Percentiles rank a stretch among this genome's conserved stretches.
Conservation (phyloP, 176 grass and related monocot genomes). For the Lolium perenne region DNA sequence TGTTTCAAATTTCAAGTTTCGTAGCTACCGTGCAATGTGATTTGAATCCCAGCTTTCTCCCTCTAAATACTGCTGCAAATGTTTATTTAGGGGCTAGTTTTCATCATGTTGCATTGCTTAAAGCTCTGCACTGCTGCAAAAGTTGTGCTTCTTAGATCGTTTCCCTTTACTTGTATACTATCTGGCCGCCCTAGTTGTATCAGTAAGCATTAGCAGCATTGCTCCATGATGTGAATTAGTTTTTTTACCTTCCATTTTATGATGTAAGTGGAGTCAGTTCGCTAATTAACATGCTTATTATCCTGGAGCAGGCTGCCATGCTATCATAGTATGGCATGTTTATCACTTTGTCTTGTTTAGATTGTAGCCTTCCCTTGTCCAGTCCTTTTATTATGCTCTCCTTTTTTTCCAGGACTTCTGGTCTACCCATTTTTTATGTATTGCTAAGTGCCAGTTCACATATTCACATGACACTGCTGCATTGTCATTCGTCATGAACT, state of each 20-base stretch:
- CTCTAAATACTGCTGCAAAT: not conserved
- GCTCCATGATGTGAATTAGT: not conserved
- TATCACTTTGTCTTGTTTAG: not conserved
- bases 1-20: not conserved
- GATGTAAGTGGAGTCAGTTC: not conserved
- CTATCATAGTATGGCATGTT: conserved; percentile 42
- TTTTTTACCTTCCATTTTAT: not conserved
- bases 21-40: not conserved
- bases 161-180: not conserved
- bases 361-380: not conserved
- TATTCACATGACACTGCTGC: not conserved
- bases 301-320: conserved; percentile 56
- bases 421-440: not conserved
- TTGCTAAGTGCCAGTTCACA: not conserved
- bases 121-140: not conserved
- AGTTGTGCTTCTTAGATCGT: not conserved
- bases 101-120: not conserved
- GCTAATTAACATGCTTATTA: conserved; percentile 52
- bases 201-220: conserved; percentile 12
- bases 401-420: not conserved
- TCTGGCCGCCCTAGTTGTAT: not conserved
- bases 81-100: not conserved
- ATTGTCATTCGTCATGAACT: not conserved
- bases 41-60: not conserved
- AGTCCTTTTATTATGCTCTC: not conserved